phyloP scores from a whole-genome alignment of 164 flowering plant species.

The Vitis cinerea region DNA sequence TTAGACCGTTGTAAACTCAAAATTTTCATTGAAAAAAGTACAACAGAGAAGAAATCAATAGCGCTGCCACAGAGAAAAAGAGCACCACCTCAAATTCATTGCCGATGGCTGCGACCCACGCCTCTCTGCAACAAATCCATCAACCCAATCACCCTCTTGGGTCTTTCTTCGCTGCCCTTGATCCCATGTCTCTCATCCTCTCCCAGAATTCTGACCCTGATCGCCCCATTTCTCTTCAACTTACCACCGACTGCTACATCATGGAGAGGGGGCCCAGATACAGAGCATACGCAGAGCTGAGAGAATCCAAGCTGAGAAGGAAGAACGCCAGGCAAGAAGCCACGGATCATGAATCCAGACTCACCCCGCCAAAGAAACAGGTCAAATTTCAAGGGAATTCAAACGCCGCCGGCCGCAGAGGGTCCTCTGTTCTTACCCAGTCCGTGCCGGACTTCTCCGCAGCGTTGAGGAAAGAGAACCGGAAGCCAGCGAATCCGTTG shows the following conservation, averaged over 20 bases:
- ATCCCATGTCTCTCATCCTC: conserved; percentile 40
- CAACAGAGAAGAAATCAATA: conserved; percentile 1
- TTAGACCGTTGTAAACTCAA: conserved; percentile 31
- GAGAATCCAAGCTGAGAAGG: conserved; percentile 53
- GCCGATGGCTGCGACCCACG: conserved; percentile 31
- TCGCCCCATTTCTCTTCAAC: conserved; percentile 17
- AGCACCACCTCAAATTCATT: conserved; percentile 3
- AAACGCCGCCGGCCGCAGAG: conserved; percentile 3
- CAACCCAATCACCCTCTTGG: conserved; percentile 17
- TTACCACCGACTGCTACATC: conserved; percentile 21
- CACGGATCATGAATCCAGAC: conserved; percentile 7
- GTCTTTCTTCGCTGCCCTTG: conserved; percentile 35
- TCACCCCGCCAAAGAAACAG: conserved; percentile 49
- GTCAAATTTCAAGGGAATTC: conserved; percentile 40
- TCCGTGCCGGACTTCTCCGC: conserved; percentile 84
- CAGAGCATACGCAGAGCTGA: conserved; percentile 52
- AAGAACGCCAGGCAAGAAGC: conserved; percentile 16
- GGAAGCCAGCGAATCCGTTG: conserved; percentile 38
- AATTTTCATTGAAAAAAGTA: not conserved
- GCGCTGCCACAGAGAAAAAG: not conserved
- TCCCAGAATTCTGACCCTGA: conserved; percentile 32
- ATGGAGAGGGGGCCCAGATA: conserved; percentile 61
- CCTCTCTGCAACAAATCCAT: conserved; percentile 21
- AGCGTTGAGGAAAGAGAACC: conserved; percentile 65
- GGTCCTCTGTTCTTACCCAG: conserved; percentile 46